Conservation (phyloP, 768 basidiomycete species). For the Cystoderma amianthinum region DNA sequence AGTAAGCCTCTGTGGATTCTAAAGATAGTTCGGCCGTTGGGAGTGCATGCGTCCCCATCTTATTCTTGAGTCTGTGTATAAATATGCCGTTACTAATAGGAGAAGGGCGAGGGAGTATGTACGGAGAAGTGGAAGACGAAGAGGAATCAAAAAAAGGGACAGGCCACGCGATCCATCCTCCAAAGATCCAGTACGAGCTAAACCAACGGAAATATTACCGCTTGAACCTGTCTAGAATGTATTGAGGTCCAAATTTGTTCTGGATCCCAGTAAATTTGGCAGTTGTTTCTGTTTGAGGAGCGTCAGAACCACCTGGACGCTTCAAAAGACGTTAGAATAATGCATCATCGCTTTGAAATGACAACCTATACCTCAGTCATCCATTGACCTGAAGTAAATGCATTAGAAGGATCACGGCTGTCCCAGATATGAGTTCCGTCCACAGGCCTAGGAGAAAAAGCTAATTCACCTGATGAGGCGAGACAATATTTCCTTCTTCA, state of each 20-base stretch:
- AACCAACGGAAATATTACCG: constrained; percentile 67
- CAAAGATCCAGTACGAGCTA: constrained; percentile 62
- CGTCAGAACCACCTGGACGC: constrained; percentile 72
- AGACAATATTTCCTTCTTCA: constrained; percentile 53
- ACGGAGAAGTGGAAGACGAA: constrained; percentile 48
- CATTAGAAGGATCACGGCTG: constrained; percentile 54
- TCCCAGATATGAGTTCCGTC: not conserved
- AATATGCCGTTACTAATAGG: constrained; percentile 58
- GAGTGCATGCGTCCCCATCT: constrained; percentile 69
- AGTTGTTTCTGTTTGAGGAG: constrained; percentile 65
- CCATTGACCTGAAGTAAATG: constrained; percentile 78
- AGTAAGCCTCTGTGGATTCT: constrained; percentile 51
- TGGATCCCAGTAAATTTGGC: constrained; percentile 32
- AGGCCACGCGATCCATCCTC: constrained; percentile 55
- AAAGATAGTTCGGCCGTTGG: constrained; percentile 77
- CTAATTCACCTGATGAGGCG: constrained; percentile 51
- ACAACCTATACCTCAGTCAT: constrained; percentile 59
- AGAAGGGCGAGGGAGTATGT: constrained; percentile 31
- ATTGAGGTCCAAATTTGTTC: constrained; percentile 39
- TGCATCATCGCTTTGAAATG: constrained; percentile 13
- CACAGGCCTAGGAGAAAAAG: too few species aligned
- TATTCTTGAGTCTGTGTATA: constrained; percentile 72
- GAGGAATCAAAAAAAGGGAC: constrained; percentile 70
- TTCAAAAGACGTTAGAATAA: constrained; percentile 26
- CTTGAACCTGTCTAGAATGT: constrained; percentile 64